Evolutionary conservation across 768 basidiomycete species (phyloP), one percentile per base, ranked within the genome.

Genomic region (Termitomyces sp.): DNA sequence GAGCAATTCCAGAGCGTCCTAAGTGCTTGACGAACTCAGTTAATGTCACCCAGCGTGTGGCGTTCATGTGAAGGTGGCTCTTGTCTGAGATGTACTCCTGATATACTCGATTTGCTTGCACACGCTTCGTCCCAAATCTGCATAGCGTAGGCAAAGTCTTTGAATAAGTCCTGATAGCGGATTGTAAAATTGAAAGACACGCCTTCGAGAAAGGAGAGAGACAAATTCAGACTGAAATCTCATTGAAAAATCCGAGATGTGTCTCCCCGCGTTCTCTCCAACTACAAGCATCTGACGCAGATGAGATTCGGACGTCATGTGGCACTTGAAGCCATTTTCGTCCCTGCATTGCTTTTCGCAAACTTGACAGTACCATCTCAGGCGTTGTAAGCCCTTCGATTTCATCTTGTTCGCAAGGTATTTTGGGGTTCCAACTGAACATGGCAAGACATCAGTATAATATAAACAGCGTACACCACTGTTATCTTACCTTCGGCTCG

Each of bases 241-340:
- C 24, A 74, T 67, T 4, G 93, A 96, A 74, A 92, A 98, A 67
- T 92, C 86, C 53, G 88, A 77, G 61, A 99, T 98, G 68, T 98
- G 92, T 63, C 79, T 83, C 15, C 92, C 92, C 2, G 97, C 94
- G 68, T 91, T 77, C 71, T 98, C 94, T 38, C 96, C 97, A 48
- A 98, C 93, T 44, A 96, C 87, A 60, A 99, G 82, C 94, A 99
- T 98, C n/a, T 43, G 54, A 5, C 97, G 84, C 35, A 98, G 75
- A 72, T 99, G 97, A 1, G 87, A 79, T 70, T 96, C 93, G 30
- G 90, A 91, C 52, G 82, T 80, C 15, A 85, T 81, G 68, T 98
- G 94, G 69, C 93, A 95, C 72, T 97, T 97, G 83, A 98, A 99
- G 17, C 95, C 97, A 71, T 99, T 99, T 76, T 98, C 97, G 71